Base-by-base conservation (phyloP, 202 grass and related monocot genomes). In the Zizania palustris region DNA sequence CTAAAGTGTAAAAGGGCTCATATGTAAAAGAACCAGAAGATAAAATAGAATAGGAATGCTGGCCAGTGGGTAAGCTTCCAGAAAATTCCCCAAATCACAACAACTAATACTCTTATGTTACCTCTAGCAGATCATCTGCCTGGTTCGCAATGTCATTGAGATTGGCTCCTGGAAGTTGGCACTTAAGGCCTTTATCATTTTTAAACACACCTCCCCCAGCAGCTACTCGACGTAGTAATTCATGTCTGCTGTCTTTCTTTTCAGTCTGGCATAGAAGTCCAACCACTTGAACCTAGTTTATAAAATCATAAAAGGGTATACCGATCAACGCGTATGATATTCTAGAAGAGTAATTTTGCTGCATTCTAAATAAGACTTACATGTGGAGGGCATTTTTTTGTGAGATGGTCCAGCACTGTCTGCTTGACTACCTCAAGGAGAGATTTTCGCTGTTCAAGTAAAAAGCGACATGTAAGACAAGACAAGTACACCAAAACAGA, bases 121-220 rank as follows among this genome's bases (percentile, higher is more conserved):
- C 94, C 84, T 97, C 94, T 28, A 97, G 50, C 15, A 97, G 73
- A 82, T 93, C 91, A 86, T 97, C 94, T 45, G 94, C 89, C 79
- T 97, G 94, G 83, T 92, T 93, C 28, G 91, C 89, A 75, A 97
- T 89, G 63, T 97, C 94, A 93, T 90, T 93, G 57, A 93, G 89
- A 85, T 97, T 97, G 73, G 91, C 86, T 14, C 80, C 86, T n/a
- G 91, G 94, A 77, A 97, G 81, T 84, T 97, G 94, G 80, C 86
- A 86, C 66, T 94, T 97, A 18, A 92, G 69, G 9, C 87, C 91
- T 55, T 73, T 94, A 48, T 97, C 91, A 58, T 90, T 88, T 89
- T 91, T 80, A 71, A 97, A 93, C 21, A 93, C 89, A 64, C 94
- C 94, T 60, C 94, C 94, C 74, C 94, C 94, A 59, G 94, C 88